These are phyloP conservation scores for Tremellales sp. DNA, from an alignment of 1,284 basidiomycete genomes.

Conservation along the genomic window DNA sequence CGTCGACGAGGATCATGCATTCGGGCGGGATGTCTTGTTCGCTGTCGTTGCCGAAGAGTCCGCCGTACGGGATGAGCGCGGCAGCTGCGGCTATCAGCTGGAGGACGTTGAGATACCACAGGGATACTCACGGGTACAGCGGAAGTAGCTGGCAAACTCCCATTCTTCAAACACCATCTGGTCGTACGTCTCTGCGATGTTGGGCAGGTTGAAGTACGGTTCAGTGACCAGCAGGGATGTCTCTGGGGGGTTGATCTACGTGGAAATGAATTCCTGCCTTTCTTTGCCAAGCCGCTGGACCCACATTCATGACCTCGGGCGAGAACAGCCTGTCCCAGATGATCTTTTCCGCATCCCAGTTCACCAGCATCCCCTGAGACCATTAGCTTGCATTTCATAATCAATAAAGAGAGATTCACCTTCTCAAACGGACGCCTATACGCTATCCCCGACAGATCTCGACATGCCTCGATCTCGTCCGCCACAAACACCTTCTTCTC, in stretches of 20 bases:
- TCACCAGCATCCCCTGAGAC: slow-evolving; percentile 74
- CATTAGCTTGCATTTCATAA: slow-evolving; percentile 11
- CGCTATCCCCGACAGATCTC: slow-evolving; percentile 70
- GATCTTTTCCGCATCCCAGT: slow-evolving; percentile 88
- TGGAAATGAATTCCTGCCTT: not conserved
- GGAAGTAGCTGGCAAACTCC: slow-evolving; percentile 77
- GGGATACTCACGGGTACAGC: slow-evolving; percentile 66
- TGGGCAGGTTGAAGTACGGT: slow-evolving; percentile 87
- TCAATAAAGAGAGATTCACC: slow-evolving; percentile 20
- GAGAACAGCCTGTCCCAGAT: slow-evolving; percentile 85
- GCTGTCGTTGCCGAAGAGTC: slow-evolving; percentile 57
- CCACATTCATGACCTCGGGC: slow-evolving; percentile 62
- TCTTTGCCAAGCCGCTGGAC: slow-evolving; percentile 27
- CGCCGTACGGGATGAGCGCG: slow-evolving; percentile 67
- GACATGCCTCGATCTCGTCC: slow-evolving; percentile 70
- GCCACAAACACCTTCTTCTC: slow-evolving; percentile 76
- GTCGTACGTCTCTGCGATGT: slow-evolving; percentile 85
- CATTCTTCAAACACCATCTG: slow-evolving; percentile 95
- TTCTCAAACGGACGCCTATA: slow-evolving; percentile 80
- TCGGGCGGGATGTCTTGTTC: slow-evolving; percentile 60
- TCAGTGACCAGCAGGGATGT: slow-evolving; percentile 81
- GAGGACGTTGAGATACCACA: not conserved
- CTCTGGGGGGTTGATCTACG: slow-evolving; percentile 65
- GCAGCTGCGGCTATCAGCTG: slow-evolving; percentile 58
- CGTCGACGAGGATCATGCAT: slow-evolving; percentile 77